A percentile compares a stretch with the other conserved stretches of the same genome.
These are phyloP conservation scores for Salix brachista DNA, from an alignment of 345 rosid species.

Conservation along the genomic window DNA sequence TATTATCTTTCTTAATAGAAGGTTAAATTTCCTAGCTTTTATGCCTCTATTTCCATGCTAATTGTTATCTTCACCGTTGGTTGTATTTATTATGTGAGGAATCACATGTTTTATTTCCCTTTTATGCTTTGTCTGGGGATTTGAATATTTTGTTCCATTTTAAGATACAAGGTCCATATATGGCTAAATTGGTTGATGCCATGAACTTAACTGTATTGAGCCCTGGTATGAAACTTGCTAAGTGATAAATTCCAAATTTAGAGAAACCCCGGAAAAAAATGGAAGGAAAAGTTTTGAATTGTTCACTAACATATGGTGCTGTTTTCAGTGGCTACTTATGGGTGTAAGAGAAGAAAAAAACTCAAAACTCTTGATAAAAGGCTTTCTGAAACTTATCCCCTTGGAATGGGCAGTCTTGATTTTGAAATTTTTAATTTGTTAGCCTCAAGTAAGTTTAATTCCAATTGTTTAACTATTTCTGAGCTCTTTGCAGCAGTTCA, in stretches of 20 bases:
- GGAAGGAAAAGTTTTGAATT: background rate
- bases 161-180: background rate
- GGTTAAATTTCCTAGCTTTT: background rate
- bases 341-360: background rate
- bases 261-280: too few relatives aligned
- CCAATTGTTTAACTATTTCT: background rate
- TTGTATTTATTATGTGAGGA: background rate
- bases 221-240: too few relatives aligned
- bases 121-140: background rate
- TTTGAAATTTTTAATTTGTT: background rate
- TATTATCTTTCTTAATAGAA: background rate
- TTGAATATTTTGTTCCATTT: background rate
- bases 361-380: background rate
- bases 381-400: background rate
- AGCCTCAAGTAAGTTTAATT: background rate
- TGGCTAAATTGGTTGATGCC: too few relatives aligned
- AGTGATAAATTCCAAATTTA: too few relatives aligned
- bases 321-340: background rate
- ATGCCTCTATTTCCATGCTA: background rate
- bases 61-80: background rate
- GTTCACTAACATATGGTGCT: background rate
- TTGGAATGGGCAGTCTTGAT: background rate
- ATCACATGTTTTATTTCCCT: background rate
- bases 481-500: background rate
- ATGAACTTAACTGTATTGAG: too few relatives aligned